phyloP scores from a whole-genome alignment of 2,329 filamentous ascomycete species.

The Aspergillus ruber region DNA sequence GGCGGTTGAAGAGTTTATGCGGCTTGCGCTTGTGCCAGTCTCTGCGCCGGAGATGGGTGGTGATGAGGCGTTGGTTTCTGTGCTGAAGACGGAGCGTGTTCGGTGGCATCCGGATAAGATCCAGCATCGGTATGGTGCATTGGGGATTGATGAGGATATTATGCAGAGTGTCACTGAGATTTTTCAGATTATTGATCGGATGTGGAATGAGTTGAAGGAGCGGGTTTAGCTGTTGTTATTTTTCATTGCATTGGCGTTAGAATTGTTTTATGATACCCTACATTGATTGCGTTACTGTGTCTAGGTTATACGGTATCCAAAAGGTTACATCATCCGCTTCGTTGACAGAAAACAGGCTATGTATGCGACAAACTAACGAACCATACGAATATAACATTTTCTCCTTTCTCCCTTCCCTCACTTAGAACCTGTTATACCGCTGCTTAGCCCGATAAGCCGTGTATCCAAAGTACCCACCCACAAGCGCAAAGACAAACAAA shows the following conservation, averaged over 20 bases:
- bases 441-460: conserved; percentile 67
- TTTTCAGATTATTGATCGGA: conserved; percentile 79
- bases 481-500: conserved; percentile 63
- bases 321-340: background rate
- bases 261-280: conserved; percentile 3
- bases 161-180: conserved; percentile 79
- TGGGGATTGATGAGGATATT: conserved; percentile 61
- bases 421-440: conserved; percentile 40
- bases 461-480: conserved; percentile 75
- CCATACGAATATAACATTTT: conserved; percentile 3
- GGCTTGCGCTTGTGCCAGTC: conserved; percentile 40
- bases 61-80: conserved; percentile 37
- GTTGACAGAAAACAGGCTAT: background rate
- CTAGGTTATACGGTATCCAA: background rate
- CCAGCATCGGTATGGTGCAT: conserved; percentile 73
- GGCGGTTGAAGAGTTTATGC: conserved; percentile 64
- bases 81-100: conserved; percentile 77
- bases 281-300: background rate
- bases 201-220: conserved; percentile 62
- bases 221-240: conserved; percentile 1
- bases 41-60: conserved; percentile 6
- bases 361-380: conserved; percentile 5
- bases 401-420: conserved; percentile 3
- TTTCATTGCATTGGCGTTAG: background rate
- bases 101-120: conserved; percentile 98